Conservation (phyloP, 139 green algal species). For the Dunaliella primolecta region DNA sequence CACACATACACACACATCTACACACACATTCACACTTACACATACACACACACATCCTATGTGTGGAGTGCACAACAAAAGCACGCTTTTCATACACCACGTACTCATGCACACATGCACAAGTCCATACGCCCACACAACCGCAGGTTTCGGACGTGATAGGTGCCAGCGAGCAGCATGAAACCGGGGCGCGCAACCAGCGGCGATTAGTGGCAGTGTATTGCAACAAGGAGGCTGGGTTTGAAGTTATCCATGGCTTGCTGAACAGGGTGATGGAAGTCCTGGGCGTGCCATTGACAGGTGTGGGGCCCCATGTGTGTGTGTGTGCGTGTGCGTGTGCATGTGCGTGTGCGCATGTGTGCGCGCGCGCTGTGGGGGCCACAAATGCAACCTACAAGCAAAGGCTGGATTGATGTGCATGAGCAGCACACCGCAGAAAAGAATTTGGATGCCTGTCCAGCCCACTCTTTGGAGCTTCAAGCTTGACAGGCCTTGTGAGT, state of each 20-base stretch:
- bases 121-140: neutral
- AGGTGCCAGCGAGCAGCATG: neutral
- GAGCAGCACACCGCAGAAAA: too few species aligned
- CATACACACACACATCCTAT: too few species aligned
- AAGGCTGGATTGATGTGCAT: too few species aligned
- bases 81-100: neutral
- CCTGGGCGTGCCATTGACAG: constrained; percentile 59
- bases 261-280: constrained; percentile 97
- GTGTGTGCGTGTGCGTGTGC: too few species aligned
- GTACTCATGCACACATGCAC: neutral
- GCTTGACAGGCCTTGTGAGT: too few species aligned
- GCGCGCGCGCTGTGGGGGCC: too few species aligned
- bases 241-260: constrained; percentile 93
- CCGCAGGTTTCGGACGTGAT: constrained; percentile 60
- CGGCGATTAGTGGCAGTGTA: constrained; percentile 85
- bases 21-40: neutral
- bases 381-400: too few species aligned
- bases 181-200: constrained; percentile 86
- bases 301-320: too few species aligned
- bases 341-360: too few species aligned
- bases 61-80: neutral
- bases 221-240: constrained; percentile 74
- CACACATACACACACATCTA: neutral
- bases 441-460: too few species aligned
- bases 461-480: too few species aligned